Evolutionary conservation across 345 rosid species (phyloP).

Genomic region (Arabidopsis arenosa): DNA sequence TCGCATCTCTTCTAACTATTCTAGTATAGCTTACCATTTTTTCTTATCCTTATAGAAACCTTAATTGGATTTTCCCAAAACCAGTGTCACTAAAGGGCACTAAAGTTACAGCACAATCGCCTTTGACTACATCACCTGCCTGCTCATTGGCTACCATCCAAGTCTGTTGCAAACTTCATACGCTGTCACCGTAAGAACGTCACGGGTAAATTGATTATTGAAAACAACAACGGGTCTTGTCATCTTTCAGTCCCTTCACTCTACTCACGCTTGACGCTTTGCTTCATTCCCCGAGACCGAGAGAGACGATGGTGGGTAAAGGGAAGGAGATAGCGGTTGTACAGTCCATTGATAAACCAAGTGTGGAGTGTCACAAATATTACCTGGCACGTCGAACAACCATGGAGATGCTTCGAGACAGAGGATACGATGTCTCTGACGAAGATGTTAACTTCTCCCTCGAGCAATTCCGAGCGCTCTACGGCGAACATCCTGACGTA

Average conservation of each 20-base stretch:
- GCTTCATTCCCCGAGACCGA: not conserved
- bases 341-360: conserved; percentile 54
- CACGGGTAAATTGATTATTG: not conserved
- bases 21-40: no score
- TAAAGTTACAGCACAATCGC: conserved; percentile 13
- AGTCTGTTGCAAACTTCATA: conserved; percentile 14
- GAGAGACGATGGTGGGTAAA: conserved; percentile 42
- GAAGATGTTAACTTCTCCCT: conserved; percentile 65
- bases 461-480: conserved; percentile 55
- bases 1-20: no score
- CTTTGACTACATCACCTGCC: conserved; percentile 22
- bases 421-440: conserved; percentile 67
- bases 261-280: conserved; percentile 18
- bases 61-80: conserved; percentile 6
- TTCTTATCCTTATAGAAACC: no score
- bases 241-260: not conserved
- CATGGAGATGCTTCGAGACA: conserved; percentile 82
- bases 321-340: conserved; percentile 41
- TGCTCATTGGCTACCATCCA: conserved; percentile 22
- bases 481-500: conserved; percentile 57
- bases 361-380: conserved; percentile 68
- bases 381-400: conserved; percentile 70
- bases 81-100: not conserved
- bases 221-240: not conserved
- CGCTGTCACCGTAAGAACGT: not conserved